phyloP scores from a whole-genome alignment of 2,329 filamentous ascomycete genomes.

The Metarhizium robertsii region DNA sequence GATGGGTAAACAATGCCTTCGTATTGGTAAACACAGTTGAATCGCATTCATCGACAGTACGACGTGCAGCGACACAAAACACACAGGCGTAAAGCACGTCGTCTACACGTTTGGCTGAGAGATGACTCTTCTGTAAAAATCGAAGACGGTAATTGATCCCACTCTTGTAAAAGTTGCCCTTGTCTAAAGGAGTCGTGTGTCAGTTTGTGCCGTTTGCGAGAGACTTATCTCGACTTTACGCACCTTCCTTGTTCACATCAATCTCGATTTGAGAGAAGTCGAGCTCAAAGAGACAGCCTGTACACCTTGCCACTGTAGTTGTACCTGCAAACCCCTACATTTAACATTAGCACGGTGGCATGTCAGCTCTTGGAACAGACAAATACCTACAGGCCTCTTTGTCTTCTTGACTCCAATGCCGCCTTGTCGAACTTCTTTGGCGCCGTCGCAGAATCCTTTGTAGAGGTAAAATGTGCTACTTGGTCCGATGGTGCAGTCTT shows the following conservation, averaged over 20 bases:
- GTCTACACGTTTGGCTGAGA: slow-evolving; percentile 38
- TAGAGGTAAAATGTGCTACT: slow-evolving; percentile 41
- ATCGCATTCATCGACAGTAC: slow-evolving; percentile 43
- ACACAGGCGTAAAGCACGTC: slow-evolving; percentile 45
- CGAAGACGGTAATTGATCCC: slow-evolving; percentile 42
- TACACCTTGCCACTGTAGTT: slow-evolving; percentile 40
- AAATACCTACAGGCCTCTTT: slow-evolving; percentile 34
- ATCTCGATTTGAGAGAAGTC: slow-evolving; percentile 42
- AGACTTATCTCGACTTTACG: slow-evolving; percentile 9
- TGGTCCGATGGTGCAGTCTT: slow-evolving; percentile 32
- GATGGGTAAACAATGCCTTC: slow-evolving; percentile 41
- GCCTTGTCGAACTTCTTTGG: slow-evolving; percentile 38
- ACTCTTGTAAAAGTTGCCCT: slow-evolving; percentile 36
- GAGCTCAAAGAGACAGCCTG: slow-evolving; percentile 43
- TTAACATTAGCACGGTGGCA: slow-evolving; percentile 1
- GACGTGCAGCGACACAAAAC: slow-evolving; percentile 41
- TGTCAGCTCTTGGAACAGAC: background rate
- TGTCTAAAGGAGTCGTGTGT: slow-evolving; percentile 4
- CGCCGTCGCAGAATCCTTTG: slow-evolving; percentile 47
- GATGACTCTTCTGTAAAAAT: slow-evolving; percentile 46
- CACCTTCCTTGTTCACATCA: slow-evolving; percentile 40
- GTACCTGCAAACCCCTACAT: slow-evolving; percentile 31
- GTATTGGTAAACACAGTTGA: slow-evolving; percentile 48
- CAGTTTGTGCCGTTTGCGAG: background rate
- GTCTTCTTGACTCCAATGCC: slow-evolving; percentile 40